Percentiles rank a stretch among this genome's conserved stretches.
These are phyloP conservation scores for Carex arenaria DNA, from an alignment of 202 grass and related monocot species.

Conservation along the genomic window DNA sequence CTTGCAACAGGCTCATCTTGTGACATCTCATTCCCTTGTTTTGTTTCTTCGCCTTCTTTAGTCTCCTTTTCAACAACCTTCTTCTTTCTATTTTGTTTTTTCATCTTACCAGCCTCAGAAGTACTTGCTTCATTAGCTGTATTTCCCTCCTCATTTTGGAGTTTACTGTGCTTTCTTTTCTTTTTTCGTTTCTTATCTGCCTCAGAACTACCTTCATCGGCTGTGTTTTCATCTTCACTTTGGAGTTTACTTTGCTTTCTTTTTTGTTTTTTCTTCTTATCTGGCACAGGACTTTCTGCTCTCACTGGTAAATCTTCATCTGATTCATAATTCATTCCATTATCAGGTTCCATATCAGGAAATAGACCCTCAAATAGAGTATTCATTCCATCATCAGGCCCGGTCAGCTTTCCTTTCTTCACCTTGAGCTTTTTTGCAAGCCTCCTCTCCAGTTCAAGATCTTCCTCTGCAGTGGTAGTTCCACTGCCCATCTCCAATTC, in stretches of 20 bases:
- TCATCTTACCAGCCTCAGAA: not conserved
- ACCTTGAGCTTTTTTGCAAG: constrained; percentile 82
- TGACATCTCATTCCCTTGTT: constrained; percentile 1
- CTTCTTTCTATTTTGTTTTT: constrained; percentile 7
- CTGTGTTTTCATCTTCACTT: not conserved
- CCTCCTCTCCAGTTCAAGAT: constrained; percentile 64
- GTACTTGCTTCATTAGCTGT: not conserved
- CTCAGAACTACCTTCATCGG: not conserved
- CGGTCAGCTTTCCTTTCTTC: constrained; percentile 60
- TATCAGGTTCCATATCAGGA: constrained; percentile 34
- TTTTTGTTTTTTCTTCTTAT: constrained; percentile 24
- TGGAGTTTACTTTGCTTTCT: not conserved
- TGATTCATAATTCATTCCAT: constrained; percentile 24
- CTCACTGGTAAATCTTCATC: constrained; percentile 19
- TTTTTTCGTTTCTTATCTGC: not conserved
- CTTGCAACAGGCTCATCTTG: constrained; percentile 21
- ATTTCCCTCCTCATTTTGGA: not conserved
- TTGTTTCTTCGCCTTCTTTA: constrained; percentile 26
- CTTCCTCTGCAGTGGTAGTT: constrained; percentile 43
- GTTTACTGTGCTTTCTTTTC: not conserved
- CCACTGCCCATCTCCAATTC: constrained; percentile 58
- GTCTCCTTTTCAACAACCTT: constrained; percentile 29
- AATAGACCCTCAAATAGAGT: constrained; percentile 49
- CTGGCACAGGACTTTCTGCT: constrained; percentile 3
- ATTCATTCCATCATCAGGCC: constrained; percentile 69